These are phyloP conservation scores for Furculomyces boomerangus DNA, from an alignment of 371 early-diverging fungal species.

Conservation along the genomic window DNA sequence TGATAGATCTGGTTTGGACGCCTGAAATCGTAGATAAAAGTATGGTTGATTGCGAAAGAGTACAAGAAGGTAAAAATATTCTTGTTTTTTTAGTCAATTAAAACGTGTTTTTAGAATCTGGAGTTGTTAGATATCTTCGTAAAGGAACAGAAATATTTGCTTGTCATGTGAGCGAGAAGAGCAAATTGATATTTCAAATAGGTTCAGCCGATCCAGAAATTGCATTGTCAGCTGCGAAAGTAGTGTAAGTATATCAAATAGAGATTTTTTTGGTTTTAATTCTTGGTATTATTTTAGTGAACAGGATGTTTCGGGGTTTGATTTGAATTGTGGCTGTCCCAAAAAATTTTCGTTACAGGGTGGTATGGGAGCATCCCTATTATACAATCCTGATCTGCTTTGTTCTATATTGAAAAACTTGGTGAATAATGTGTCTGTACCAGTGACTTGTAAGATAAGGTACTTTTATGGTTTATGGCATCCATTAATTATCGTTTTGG, in stretches of 20 bases:
- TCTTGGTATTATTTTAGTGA: slow-evolving; percentile 25
- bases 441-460: slow-evolving; percentile 64
- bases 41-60: slow-evolving; percentile 59
- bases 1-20: slow-evolving; percentile 68
- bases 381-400: slow-evolving; percentile 66
- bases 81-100: slow-evolving; percentile 7
- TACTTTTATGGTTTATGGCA: neutral
- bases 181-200: slow-evolving; percentile 49
- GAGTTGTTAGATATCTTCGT: slow-evolving; percentile 46
- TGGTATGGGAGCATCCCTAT: slow-evolving; percentile 89
- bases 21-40: slow-evolving; percentile 82
- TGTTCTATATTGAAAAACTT: slow-evolving; percentile 55
- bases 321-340: slow-evolving; percentile 95
- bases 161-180: slow-evolving; percentile 44
- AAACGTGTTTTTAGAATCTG: slow-evolving; percentile 30
- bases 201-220: slow-evolving; percentile 70
- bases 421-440: slow-evolving; percentile 50
- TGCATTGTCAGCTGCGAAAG: slow-evolving; percentile 71
- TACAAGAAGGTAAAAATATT: slow-evolving; percentile 37
- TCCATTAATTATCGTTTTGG: neutral
- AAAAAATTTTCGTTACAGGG: slow-evolving; percentile 83
- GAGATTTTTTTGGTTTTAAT: neutral
- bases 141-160: slow-evolving; percentile 34
- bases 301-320: slow-evolving; percentile 72
- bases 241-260: slow-evolving; percentile 31